Percentiles rank a stretch among this genome's conserved stretches.
Conservation (phyloP, 73 alveolate species). For the Paramecium tetraurelia region DNA sequence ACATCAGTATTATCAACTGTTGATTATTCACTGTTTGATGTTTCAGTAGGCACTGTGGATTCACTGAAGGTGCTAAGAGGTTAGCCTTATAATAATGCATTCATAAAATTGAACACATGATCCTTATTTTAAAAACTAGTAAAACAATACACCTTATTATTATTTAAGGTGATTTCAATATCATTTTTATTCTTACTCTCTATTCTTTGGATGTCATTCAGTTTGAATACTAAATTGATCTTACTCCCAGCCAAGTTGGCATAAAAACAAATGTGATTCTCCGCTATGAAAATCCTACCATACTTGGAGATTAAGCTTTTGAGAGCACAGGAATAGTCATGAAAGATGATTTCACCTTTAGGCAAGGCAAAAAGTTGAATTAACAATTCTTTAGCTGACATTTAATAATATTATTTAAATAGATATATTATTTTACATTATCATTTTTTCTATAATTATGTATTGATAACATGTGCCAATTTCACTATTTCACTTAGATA, state of each 20-base stretch:
- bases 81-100: background rate
- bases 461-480: conserved; percentile 10
- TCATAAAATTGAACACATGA: background rate
- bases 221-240: background rate
- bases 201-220: background rate
- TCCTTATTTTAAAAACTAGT: background rate
- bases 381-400: conserved; percentile 43
- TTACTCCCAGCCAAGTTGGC: conserved; percentile 43
- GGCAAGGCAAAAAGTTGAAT: conserved; percentile 20
- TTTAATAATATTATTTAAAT: conserved; percentile 33
- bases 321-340: conserved; percentile 31
- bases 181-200: conserved; percentile 5
- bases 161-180: background rate
- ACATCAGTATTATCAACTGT: conserved; percentile 12
- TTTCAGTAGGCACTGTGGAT: background rate
- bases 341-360: conserved; percentile 32
- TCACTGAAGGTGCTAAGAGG: background rate
- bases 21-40: background rate
- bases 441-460: conserved; percentile 8
- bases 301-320: background rate
- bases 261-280: conserved; percentile 24
- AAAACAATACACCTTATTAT: background rate
- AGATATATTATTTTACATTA: background rate
- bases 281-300: conserved; percentile 35
- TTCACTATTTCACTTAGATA: conserved; percentile 25